Conservation (phyloP, 805 yeast genomes). For the Hanseniaspora thailandica region DNA sequence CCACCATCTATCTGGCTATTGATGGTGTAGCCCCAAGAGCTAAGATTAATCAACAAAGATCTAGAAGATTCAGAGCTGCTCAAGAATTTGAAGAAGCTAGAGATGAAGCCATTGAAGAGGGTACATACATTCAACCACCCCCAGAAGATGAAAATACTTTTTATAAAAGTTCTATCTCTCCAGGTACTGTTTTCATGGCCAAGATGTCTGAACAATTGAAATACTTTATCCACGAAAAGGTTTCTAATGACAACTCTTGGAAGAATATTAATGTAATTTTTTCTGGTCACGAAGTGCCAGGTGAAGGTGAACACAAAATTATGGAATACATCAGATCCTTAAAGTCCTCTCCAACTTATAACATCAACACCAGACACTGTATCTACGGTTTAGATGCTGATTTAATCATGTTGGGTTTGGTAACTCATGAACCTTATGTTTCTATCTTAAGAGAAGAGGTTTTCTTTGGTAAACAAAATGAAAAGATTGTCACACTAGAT, state of each 20-base stretch:
- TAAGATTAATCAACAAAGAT: constrained; percentile 94
- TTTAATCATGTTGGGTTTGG: constrained; percentile 81
- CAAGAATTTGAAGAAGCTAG: constrained; percentile 76
- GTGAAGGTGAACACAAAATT: constrained; percentile 97
- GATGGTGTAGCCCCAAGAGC: constrained; percentile 99
- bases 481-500: constrained; percentile 36
- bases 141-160: constrained; percentile 53
- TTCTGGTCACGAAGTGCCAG: constrained; percentile 94
- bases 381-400: constrained; percentile 95
- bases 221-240: constrained; percentile 78
- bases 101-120: constrained; percentile 60
- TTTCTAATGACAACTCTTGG: constrained; percentile 81
- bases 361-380: constrained; percentile 81
- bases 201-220: constrained; percentile 69
- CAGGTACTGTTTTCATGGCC: constrained; percentile 95
- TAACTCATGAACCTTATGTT: constrained; percentile 91
- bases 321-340: constrained; percentile 80
- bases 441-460: constrained; percentile 93
- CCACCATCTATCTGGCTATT: constrained; percentile 87
- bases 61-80: constrained; percentile 90
- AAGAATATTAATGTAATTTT: constrained; percentile 61
- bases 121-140: constrained; percentile 56
- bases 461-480: constrained; percentile 52
- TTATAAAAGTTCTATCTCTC: constrained; percentile 87
- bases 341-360: constrained; percentile 60